Evolutionary conservation across 768 basidiomycete species (phyloP).

Genomic region (Holtermannia corniformis): DNA sequence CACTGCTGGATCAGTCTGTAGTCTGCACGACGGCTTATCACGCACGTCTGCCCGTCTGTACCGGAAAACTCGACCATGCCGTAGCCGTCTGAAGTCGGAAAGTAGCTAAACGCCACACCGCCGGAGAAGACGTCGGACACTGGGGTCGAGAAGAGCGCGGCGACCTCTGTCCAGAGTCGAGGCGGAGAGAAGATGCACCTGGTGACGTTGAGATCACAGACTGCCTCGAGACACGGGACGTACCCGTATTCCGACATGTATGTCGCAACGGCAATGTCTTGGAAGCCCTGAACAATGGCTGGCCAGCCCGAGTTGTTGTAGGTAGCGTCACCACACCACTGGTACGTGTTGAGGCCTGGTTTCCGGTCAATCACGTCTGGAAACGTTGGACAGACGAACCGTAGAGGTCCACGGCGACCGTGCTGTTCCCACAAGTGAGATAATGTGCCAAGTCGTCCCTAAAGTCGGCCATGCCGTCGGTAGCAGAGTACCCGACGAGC

Average conservation of each 20-base stretch:
- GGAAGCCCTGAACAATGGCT: constrained; percentile 42
- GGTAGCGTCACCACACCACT: constrained; percentile 68
- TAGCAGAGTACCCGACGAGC: constrained; percentile 76
- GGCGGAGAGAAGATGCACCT: constrained; percentile 53
- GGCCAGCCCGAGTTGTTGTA: constrained; percentile 51
- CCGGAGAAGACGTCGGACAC: constrained; percentile 80
- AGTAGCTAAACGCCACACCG: constrained; percentile 72
- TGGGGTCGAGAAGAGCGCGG: constrained; percentile 58
- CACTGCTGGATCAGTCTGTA: constrained; percentile 42
- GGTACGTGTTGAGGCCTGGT: constrained; percentile 45
- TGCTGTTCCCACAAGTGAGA: constrained; percentile 65
- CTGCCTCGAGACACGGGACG: neutral
- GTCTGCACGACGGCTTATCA: neutral
- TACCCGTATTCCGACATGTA: constrained; percentile 82
- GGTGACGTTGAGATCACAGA: neutral
- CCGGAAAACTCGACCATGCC: constrained; percentile 74
- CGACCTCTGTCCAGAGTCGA: constrained; percentile 71
- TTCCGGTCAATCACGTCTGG: neutral
- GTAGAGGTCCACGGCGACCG: constrained; percentile 67
- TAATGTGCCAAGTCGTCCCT: constrained; percentile 59
- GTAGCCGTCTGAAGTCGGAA: constrained; percentile 72
- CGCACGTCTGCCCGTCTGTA: constrained; percentile 37
- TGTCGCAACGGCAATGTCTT: constrained; percentile 58
- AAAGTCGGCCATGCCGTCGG: constrained; percentile 60
- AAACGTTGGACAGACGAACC: too few species aligned